Base-by-base conservation (phyloP, 2,329 filamentous ascomycete genomes). In the Lizonia empirigonia region DNA sequence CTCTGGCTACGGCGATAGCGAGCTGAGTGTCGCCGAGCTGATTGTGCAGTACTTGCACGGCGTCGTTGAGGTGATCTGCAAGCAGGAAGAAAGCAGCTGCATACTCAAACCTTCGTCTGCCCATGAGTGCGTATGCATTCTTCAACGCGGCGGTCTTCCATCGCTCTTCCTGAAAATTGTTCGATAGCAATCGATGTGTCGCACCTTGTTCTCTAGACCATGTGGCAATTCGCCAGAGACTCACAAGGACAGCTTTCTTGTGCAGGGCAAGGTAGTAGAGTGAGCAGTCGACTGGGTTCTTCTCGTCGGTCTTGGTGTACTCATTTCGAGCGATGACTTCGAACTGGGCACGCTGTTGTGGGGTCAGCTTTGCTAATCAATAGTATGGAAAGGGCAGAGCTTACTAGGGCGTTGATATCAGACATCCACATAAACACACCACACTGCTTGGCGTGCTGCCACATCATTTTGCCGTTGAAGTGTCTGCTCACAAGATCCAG, bases 371-470 rank as follows among this genome's bases (percentile, higher is more conserved):
- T 48, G 50, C 8, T 7, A 7, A 4, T 7, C 13, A 19, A 5
- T 16, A 5, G 4, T 23, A 10, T 4, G 47, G 24, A 18, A 15
- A 20, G 12, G 5, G n/a, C n/a, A n/a, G 3, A 7, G 65, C 86
- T 73, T 80, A 94, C 90, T 69, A 97, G 77, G 18, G 91, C 86
- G 46, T 82, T 83, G 15, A 80, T 74, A 71, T 97, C 92, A 0
- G 85, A 84, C 57, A 99, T 80, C 93, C 94, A 99, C 86, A 97
- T 93, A 68, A 96, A 97, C 47, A 97, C 81, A 9, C 94, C 94
- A 59, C 88, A 90, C 68, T 95, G 88, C 37, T 88, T 82, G 1
- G 93, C 94, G 63, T 92, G 83, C 56, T 88, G 83, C 94, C 94
- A 99, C 6, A 87, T 77, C 77, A 97, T 81, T 52, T 84, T 87